Evolutionary conservation across 768 basidiomycete species (phyloP), one percentile per base, ranked within the genome.

Genomic region (Gloeostereum incarnatum): DNA sequence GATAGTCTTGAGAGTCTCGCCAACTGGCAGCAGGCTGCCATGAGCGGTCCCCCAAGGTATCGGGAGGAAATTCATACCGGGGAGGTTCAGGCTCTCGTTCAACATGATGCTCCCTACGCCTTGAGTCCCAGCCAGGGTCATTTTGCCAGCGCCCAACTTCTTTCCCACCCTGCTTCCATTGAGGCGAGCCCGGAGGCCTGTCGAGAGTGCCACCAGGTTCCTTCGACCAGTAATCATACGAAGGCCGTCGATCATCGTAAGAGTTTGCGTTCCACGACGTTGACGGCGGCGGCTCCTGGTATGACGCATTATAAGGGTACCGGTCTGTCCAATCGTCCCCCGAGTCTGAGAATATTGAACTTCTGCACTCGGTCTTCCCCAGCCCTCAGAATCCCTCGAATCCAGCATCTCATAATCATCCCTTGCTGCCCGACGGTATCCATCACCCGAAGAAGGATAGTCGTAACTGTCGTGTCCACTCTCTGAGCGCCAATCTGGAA

Each of bases 21-120:
- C 82, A 85, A 4, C 71, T 67, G 18, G 78, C 71, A 25, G 78
- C 78, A 41, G 82, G 81, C 46, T 82, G 80, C 82, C 82, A 85
- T 41, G 75, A 60, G 35, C 82, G 72, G 36, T 80, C 74, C 51
- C n/a, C n/a, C n/a, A n/a, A n/a, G n/a, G n/a, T n/a, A n/a, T 71
- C 70, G 14, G 52, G 26, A 10, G 48, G 46, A 18, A 37, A 38
- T n/a, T 50, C 40, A 16, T 39, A 31, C 27, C 45, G 51, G 16
- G 52, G 53, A 30, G 59, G 60, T 51, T 59, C 17, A 14, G 8
- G 10, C 19, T 23, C 10, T 24, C 18, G 23, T 22, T 23, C 7
- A n/a, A 13, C 18, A 17, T 13, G 9, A 54, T 57, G 31, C 45
- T 45, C n/a, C 49, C 40, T 6, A 19, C 25, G 22, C 36, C 69